Conservation (phyloP, 1,139 yeast species). For the Ogataea hybrid region DNA sequence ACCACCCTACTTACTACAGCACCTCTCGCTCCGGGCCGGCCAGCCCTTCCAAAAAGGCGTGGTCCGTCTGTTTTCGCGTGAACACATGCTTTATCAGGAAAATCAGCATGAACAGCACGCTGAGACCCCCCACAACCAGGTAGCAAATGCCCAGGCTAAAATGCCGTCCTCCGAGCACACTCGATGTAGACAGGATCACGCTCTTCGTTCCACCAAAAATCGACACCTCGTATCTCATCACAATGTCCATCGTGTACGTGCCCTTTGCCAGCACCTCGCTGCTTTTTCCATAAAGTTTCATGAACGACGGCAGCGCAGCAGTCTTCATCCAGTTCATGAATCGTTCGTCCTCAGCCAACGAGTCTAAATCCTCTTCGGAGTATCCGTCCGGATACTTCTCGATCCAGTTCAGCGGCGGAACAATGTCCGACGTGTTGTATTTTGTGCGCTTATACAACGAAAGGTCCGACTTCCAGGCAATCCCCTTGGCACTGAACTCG, state of each 20-base stretch:
- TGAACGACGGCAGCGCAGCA: conserved; percentile 69
- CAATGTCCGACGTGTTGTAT: conserved; percentile 56
- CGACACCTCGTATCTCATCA: conserved; percentile 66
- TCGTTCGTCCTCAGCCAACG: conserved; percentile 53
- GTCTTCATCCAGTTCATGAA: conserved; percentile 85
- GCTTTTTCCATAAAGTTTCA: conserved; percentile 64
- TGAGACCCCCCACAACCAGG: conserved; percentile 56
- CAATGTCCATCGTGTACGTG: conserved; percentile 56
- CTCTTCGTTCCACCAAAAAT: conserved; percentile 71
- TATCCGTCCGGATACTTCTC: conserved; percentile 68
- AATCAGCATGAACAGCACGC: conserved; percentile 41
- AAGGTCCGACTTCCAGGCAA: conserved; percentile 67
- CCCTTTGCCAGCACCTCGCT: conserved; percentile 52
- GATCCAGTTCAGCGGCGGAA: conserved; percentile 79
- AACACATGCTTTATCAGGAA: conserved; percentile 46
- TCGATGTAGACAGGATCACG: conserved; percentile 62
- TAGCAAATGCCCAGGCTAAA: conserved; percentile 65
- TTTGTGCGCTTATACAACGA: conserved; percentile 57
- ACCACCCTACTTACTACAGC: conserved; percentile 7
- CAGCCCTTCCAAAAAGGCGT: conserved; percentile 28
- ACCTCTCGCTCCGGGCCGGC: conserved; percentile 32
- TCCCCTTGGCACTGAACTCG: conserved; percentile 51
- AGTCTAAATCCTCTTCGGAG: conserved; percentile 61
- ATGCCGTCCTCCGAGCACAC: conserved; percentile 70
- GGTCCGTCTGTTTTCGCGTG: conserved; percentile 37